Percentiles rank a stretch among this genome's conserved stretches.
Conservation (phyloP, 2,329 filamentous ascomycete species). For the Geosmithia putterillii region DNA sequence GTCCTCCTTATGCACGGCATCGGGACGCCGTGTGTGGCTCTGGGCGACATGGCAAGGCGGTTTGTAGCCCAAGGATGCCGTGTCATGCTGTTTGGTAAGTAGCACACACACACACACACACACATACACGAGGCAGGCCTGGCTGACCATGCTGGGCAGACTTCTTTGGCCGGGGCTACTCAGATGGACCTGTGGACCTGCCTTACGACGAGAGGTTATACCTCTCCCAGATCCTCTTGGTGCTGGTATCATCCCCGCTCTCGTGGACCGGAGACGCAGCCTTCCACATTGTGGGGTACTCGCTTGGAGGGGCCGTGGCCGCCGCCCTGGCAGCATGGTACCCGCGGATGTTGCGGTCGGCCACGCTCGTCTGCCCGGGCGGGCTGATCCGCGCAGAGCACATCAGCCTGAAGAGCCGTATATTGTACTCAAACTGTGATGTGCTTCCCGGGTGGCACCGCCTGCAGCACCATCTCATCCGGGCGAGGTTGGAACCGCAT, state of each 20-base stretch:
- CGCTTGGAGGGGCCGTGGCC: constrained; percentile 63
- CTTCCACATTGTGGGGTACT: constrained; percentile 70
- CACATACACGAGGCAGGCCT: no score
- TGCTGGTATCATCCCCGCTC: constrained; percentile 49
- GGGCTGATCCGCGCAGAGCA: constrained; percentile 55
- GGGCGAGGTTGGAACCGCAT: constrained; percentile 30
- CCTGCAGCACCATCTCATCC: constrained; percentile 41
- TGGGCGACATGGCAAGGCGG: constrained; percentile 53
- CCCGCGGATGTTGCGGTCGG: constrained; percentile 46
- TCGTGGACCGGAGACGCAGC: constrained; percentile 39
- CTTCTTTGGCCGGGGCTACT: constrained; percentile 67
- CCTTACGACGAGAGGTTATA: constrained; percentile 53
- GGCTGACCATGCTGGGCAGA: constrained; percentile 27
- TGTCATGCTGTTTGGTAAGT: constrained; percentile 65
- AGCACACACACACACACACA: not conserved
- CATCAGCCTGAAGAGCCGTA: constrained; percentile 44
- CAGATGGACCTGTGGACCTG: constrained; percentile 50
- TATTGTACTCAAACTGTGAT: constrained; percentile 49
- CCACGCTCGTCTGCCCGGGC: constrained; percentile 55
- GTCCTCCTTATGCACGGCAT: constrained; percentile 73
- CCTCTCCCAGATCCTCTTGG: constrained; percentile 51
- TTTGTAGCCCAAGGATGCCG: constrained; percentile 56
- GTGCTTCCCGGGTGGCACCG: constrained; percentile 40
- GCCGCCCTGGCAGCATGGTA: constrained; percentile 60
- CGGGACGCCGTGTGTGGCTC: constrained; percentile 60